Evolutionary conservation across 2,329 filamentous ascomycete species (phyloP).

Genomic region (Sarocladium brachiariae): DNA sequence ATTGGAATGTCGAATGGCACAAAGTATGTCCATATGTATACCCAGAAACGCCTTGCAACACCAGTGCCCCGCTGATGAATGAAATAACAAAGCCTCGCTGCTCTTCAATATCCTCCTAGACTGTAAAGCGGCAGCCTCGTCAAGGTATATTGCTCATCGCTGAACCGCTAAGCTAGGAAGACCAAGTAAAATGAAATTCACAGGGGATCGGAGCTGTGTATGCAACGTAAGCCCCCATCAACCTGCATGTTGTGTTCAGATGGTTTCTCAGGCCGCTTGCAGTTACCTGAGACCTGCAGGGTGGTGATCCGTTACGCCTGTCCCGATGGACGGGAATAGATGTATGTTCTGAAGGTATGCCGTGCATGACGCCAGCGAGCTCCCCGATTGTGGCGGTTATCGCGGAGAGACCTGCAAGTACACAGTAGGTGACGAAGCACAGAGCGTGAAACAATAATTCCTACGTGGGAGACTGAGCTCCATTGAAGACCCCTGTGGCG

Average conservation of each 20-base stretch:
- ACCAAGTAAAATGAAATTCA: neutral
- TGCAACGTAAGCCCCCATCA: neutral
- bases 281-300: conserved; percentile 2
- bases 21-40: too few species aligned
- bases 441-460: too few species aligned
- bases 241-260: neutral
- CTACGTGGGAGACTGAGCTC: too few species aligned
- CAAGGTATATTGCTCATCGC: neutral
- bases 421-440: neutral
- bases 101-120: neutral
- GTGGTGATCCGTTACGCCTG: neutral
- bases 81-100: neutral
- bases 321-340: neutral
- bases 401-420: too few species aligned
- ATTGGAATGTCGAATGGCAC: too few species aligned
- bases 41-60: conserved; percentile 3
- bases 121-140: neutral
- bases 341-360: too few species aligned
- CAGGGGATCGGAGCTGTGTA: neutral
- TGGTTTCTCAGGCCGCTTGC: neutral
- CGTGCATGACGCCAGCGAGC: too few species aligned
- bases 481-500: neutral
- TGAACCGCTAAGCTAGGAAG: neutral
- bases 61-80: conserved; percentile 1
- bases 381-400: neutral